Percentiles rank a stretch among this genome's conserved stretches.
These are phyloP conservation scores for Leishmania arabica DNA, from an alignment of 208 protist species.

Conservation along the genomic window DNA sequence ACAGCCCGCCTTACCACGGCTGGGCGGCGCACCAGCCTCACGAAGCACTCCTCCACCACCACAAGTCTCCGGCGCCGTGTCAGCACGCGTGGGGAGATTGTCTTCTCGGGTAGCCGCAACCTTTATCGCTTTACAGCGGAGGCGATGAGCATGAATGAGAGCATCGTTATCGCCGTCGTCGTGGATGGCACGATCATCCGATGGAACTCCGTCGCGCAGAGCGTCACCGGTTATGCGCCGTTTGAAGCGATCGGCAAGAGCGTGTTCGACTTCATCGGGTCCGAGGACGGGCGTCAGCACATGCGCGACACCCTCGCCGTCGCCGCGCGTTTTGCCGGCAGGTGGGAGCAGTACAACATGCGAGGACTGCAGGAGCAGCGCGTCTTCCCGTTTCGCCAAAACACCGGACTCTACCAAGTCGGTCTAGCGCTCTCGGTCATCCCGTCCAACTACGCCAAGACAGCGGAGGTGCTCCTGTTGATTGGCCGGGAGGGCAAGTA, in stretches of 20 bases:
- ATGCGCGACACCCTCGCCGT: slow-evolving; percentile 53
- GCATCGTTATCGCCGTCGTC: slow-evolving; percentile 73
- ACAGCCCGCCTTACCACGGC: slow-evolving; percentile 10
- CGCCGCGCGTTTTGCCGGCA: slow-evolving; percentile 55
- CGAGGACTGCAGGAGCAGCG: slow-evolving; percentile 51
- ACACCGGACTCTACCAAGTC: slow-evolving; percentile 61
- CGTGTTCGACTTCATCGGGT: slow-evolving; percentile 65
- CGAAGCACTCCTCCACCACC: slow-evolving; percentile 22
- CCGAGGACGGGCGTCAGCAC: slow-evolving; percentile 38
- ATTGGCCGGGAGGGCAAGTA: slow-evolving; percentile 77
- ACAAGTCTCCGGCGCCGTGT: slow-evolving; percentile 31
- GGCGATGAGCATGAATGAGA: slow-evolving; percentile 51
- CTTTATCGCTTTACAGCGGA: slow-evolving; percentile 77
- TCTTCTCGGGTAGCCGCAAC: slow-evolving; percentile 81
- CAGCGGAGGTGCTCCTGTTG: slow-evolving; percentile 78
- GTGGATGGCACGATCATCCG: slow-evolving; percentile 88
- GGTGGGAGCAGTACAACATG: slow-evolving; percentile 64
- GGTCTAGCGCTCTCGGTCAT: slow-evolving; percentile 70
- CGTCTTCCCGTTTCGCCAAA: slow-evolving; percentile 71
- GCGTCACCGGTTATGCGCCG: slow-evolving; percentile 58
- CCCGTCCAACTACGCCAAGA: slow-evolving; percentile 52
- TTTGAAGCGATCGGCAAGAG: slow-evolving; percentile 74
- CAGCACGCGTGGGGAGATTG: slow-evolving; percentile 69
- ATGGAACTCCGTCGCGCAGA: slow-evolving; percentile 71
- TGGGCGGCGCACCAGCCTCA: slow-evolving; percentile 7